Percentiles rank a stretch among this genome's conserved stretches.
phyloP scores from a whole-genome alignment of 306 rosid genomes.

The Prunus fruticosa region DNA sequence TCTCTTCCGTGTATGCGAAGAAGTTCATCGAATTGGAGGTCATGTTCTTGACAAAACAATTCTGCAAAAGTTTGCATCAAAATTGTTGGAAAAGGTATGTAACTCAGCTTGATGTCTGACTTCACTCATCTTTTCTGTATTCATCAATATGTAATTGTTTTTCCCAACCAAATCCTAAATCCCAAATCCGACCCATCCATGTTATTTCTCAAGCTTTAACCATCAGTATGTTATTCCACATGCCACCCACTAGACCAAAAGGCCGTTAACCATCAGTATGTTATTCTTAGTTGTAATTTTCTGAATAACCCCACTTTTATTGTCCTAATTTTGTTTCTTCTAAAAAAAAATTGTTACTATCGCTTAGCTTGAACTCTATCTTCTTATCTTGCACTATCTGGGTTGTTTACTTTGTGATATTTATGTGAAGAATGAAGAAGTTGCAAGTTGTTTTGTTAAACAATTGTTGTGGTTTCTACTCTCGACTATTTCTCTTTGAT shows the following conservation, averaged over 20 bases:
- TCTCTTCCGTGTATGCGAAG: slow-evolving; percentile 81
- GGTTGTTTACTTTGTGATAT: background rate
- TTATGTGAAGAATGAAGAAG: background rate
- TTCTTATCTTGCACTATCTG: background rate
- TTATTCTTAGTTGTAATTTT: too few relatives aligned
- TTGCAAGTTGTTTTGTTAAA: background rate
- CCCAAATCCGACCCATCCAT: background rate
- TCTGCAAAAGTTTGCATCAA: slow-evolving; percentile 74
- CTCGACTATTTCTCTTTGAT: slow-evolving; percentile 11
- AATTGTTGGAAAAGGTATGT: slow-evolving; percentile 71
- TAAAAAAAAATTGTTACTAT: background rate
- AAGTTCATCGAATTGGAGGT: slow-evolving; percentile 96
- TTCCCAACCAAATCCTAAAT: background rate
- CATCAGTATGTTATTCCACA: background rate
- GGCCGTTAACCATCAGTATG: too few relatives aligned
- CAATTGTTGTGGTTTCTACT: background rate
- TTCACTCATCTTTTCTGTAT: background rate
- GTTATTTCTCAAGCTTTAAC: background rate
- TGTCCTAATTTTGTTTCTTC: too few relatives aligned
- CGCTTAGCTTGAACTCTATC: background rate
- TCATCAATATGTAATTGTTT: background rate
- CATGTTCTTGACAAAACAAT: slow-evolving; percentile 91
- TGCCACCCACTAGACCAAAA: too few relatives aligned
- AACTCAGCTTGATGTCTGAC: background rate
- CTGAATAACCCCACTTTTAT: too few relatives aligned